These are phyloP conservation scores for Monosporascus sp. DNA, from an alignment of 2,329 filamentous ascomycete species.

Conservation along the genomic window DNA sequence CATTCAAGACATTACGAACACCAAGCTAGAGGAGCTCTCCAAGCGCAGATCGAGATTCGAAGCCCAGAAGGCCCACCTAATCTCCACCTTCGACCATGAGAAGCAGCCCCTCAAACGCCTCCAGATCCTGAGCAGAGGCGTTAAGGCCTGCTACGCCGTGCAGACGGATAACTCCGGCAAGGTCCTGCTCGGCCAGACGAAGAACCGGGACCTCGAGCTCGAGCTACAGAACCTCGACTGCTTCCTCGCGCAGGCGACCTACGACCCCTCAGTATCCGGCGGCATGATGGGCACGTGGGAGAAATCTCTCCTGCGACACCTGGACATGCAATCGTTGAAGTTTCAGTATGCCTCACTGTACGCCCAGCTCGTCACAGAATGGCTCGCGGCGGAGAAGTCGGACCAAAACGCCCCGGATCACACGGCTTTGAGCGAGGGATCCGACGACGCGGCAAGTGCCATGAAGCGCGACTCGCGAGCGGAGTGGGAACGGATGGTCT, in stretches of 20 bases:
- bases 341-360: constrained; percentile 28
- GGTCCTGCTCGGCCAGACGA: constrained; percentile 28
- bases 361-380: constrained; percentile 32
- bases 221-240: constrained; percentile 25
- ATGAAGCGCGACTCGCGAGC: constrained; percentile 26
- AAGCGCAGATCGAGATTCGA: constrained; percentile 19
- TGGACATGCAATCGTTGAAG: constrained; percentile 31
- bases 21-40: constrained; percentile 25
- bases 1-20: constrained; percentile 23
- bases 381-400: constrained; percentile 20
- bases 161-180: constrained; percentile 16
- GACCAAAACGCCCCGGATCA: constrained; percentile 1
- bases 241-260: constrained; percentile 30
- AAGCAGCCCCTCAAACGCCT: constrained; percentile 7
- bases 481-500: constrained; percentile 33
- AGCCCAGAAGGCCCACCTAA: constrained; percentile 7
- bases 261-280: constrained; percentile 29
- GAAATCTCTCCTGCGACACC: constrained; percentile 22
- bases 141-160: constrained; percentile 5
- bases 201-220: constrained; percentile 9
- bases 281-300: constrained; percentile 27
- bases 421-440: constrained; percentile 25
- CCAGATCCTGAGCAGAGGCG: constrained; percentile 5
- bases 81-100: constrained; percentile 3
- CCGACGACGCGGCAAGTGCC: constrained; percentile 29